Evolutionary conservation across 2,329 filamentous ascomycete species (phyloP).

Genomic region (Paecilomyces sp.): DNA sequence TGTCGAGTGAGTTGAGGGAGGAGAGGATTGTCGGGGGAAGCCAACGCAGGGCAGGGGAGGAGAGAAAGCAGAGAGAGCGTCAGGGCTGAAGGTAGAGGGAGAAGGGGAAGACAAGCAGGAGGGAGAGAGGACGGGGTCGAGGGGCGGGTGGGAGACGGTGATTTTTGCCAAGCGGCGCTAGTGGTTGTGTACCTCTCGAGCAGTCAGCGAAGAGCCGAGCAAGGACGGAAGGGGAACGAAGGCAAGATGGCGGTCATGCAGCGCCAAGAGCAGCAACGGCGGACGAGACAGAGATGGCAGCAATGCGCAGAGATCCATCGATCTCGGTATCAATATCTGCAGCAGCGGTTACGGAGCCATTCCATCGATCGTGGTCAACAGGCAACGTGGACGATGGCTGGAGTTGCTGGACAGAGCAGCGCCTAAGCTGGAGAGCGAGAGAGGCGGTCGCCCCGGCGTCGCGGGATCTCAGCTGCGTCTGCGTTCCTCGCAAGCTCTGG

Average conservation of each 20-base stretch:
- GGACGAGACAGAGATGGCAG: conserved; percentile 18
- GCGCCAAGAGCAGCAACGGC: conserved; percentile 16
- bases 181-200: conserved; percentile 27
- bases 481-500: background rate
- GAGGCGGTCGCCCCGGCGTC: background rate
- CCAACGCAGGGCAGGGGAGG: conserved; percentile 1
- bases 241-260: conserved; percentile 17
- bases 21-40: conserved; percentile 2
- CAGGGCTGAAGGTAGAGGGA: conserved; percentile 5
- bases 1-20: conserved; percentile 1
- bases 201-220: conserved; percentile 18
- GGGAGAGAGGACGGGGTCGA: conserved; percentile 15
- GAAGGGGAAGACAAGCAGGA: conserved; percentile 2
- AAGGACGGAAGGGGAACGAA: conserved; percentile 11
- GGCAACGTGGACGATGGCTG: conserved; percentile 9
- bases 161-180: conserved; percentile 26
- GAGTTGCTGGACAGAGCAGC: background rate
- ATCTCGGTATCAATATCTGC: too few species aligned
- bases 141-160: conserved; percentile 24
- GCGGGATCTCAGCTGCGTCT: background rate
- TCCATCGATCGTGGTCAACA: conserved; percentile 6
- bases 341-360: background rate
- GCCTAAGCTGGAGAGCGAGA: background rate
- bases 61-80: background rate
- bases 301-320: background rate